A percentile compares a stretch with the other conserved stretches of the same genome.
phyloP scores from a whole-genome alignment of 768 basidiomycete genomes.

The Kondoa subrosea region DNA sequence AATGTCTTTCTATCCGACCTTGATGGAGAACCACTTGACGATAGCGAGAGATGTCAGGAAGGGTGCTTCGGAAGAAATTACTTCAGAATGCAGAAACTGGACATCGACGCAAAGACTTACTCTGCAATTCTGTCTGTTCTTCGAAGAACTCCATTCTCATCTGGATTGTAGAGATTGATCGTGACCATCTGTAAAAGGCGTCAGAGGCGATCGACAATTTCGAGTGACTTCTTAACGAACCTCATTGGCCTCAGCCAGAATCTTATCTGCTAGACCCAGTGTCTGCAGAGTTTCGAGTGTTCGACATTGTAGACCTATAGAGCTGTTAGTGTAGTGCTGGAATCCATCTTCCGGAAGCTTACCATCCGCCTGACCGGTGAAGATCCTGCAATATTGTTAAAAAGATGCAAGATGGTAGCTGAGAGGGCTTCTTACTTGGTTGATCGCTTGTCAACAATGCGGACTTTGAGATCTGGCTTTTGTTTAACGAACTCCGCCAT shows the following conservation, averaged over 20 bases:
- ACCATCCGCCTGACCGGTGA: constrained; percentile 27
- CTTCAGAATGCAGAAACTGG: background rate
- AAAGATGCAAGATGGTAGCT: background rate
- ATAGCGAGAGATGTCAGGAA: constrained; percentile 8
- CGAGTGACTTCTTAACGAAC: too few species aligned
- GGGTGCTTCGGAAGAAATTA: background rate
- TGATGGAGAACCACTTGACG: constrained; percentile 21
- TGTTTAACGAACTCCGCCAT: constrained; percentile 13
- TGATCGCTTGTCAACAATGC: constrained; percentile 27
- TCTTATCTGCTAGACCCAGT: constrained; percentile 24
- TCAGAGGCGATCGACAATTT: too few species aligned
- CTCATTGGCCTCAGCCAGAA: too few species aligned
- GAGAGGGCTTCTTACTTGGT: constrained; percentile 23
- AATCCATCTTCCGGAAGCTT: constrained; percentile 14
- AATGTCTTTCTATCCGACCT: constrained; percentile 18
- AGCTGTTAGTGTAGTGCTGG: background rate
- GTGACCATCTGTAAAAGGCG: constrained; percentile 7
- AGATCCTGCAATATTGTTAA: constrained; percentile 3
- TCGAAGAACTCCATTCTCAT: constrained; percentile 12
- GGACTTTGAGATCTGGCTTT: constrained; percentile 14
- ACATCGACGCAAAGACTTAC: background rate
- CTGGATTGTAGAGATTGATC: constrained; percentile 13
- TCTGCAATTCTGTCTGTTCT: constrained; percentile 13
- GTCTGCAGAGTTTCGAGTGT: constrained; percentile 27
- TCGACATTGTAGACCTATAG: constrained; percentile 16